A percentile compares a stretch with the other conserved stretches of the same genome.
Evolutionary conservation across 441 rosid species (phyloP).

Genomic region (Hura crepitans): DNA sequence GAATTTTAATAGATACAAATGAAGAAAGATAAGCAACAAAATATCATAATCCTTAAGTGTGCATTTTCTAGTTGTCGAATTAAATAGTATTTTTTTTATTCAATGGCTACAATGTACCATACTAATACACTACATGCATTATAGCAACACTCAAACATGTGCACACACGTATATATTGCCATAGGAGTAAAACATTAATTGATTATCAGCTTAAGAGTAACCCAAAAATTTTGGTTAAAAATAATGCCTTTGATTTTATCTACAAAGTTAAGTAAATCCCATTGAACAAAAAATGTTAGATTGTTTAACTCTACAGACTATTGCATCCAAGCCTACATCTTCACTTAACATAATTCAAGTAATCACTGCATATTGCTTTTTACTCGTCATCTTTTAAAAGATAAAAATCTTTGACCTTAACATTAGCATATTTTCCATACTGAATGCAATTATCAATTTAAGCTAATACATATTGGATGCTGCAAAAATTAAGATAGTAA

Average conservation of each 20-base stretch:
- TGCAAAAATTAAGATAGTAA: slow-evolving; percentile 25
- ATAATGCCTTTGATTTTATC: neutral
- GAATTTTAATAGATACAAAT: no score
- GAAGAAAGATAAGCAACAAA: no score
- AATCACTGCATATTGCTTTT: neutral
- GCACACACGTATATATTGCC: neutral
- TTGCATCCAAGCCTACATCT: neutral
- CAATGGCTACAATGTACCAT: no score
- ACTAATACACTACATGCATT: no score
- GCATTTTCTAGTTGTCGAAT: no score
- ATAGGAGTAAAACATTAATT: neutral
- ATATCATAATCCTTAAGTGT: no score
- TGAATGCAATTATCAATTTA: slow-evolving; percentile 87
- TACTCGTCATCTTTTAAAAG: slow-evolving; percentile 47
- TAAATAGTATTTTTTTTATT: no score
- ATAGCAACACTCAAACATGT: no score
- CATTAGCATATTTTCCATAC: slow-evolving; percentile 88
- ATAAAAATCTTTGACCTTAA: slow-evolving; percentile 77
- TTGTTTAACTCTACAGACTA: neutral
- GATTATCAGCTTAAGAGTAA: neutral
- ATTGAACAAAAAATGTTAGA: neutral
- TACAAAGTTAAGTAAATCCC: slow-evolving; percentile 3
- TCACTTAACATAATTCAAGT: neutral
- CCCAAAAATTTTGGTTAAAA: neutral
- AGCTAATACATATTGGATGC: slow-evolving; percentile 58